Evolutionary conservation across 2,329 filamentous ascomycete species (phyloP).

Genomic region (Nigrospora sphaerica): DNA sequence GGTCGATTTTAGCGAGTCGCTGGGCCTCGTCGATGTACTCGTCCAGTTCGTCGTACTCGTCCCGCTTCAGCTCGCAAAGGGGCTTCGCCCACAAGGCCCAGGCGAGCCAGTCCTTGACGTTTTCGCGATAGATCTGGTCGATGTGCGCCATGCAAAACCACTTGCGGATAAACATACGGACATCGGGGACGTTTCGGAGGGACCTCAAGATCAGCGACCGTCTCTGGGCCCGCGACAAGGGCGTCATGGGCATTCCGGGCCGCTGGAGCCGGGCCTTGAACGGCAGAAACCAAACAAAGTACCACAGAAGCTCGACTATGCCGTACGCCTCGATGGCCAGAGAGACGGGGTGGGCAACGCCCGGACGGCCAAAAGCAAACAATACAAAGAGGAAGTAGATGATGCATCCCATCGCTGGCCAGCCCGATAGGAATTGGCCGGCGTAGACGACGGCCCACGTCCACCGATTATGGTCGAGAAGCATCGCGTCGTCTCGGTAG

Average conservation of each 20-base stretch:
- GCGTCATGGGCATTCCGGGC: slow-evolving; percentile 1
- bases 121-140: slow-evolving; percentile 11
- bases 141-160: slow-evolving; percentile 9
- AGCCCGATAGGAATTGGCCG: not conserved
- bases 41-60: slow-evolving; percentile 9
- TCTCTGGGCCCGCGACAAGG: slow-evolving; percentile 5
- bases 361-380: slow-evolving; percentile 10
- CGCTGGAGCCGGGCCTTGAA: slow-evolving; percentile 8
- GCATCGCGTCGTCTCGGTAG: not conserved
- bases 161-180: slow-evolving; percentile 7
- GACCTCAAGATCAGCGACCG: slow-evolving; percentile 3
- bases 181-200: slow-evolving; percentile 6
- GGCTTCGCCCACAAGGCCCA: slow-evolving; percentile 10
- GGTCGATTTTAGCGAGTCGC: not conserved
- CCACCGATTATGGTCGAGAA: slow-evolving; percentile 2
- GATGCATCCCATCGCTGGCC: slow-evolving; percentile 6
- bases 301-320: slow-evolving; percentile 11
- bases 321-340: slow-evolving; percentile 13
- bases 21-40: slow-evolving; percentile 7
- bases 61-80: not conserved
- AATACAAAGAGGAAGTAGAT: slow-evolving; percentile 12
- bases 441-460: not conserved
- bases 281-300: slow-evolving; percentile 10
- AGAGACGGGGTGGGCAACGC: slow-evolving; percentile 15
- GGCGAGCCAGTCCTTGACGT: slow-evolving; percentile 12